These are phyloP conservation scores for Sesbania bispinosa DNA, from an alignment of 306 rosid species.

Conservation along the genomic window DNA sequence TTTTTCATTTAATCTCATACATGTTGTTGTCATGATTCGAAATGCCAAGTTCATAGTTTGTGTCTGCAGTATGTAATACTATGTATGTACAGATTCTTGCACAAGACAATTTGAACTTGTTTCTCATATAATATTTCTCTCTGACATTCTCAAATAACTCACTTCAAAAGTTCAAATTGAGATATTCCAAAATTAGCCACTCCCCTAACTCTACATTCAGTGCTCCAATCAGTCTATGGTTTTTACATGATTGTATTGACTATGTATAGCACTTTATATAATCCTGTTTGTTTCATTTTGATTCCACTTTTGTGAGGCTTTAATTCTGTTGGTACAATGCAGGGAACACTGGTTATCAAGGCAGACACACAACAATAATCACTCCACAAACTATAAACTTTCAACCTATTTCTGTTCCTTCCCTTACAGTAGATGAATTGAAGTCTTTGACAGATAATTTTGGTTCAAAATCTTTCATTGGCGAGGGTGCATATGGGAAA, in stretches of 20 bases:
- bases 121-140: background rate
- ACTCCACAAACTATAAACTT: slow-evolving; percentile 30
- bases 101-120: background rate
- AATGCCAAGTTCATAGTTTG: background rate
- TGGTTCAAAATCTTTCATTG: slow-evolving; percentile 57
- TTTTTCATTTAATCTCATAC: background rate
- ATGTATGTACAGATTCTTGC: background rate
- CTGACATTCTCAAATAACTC: background rate
- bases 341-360: slow-evolving; percentile 44
- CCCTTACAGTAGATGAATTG: slow-evolving; percentile 64
- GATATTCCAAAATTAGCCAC: too few relatives aligned
- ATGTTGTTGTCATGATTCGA: background rate
- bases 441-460: slow-evolving; percentile 67
- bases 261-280: background rate
- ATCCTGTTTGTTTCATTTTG: slow-evolving; percentile 1
- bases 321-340: slow-evolving; percentile 25
- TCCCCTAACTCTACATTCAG: background rate
- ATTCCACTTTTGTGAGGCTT: background rate
- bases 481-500: slow-evolving; percentile 86
- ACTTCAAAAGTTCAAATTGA: background rate
- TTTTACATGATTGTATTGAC: background rate
- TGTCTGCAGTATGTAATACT: background rate
- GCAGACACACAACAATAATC: slow-evolving; percentile 37
- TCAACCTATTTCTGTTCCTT: slow-evolving; percentile 68
- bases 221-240: background rate